Evolutionary conservation across 495 filamentous ascomycete genomes (phyloP).

Genomic region (Tetracladium marchalianum): DNA sequence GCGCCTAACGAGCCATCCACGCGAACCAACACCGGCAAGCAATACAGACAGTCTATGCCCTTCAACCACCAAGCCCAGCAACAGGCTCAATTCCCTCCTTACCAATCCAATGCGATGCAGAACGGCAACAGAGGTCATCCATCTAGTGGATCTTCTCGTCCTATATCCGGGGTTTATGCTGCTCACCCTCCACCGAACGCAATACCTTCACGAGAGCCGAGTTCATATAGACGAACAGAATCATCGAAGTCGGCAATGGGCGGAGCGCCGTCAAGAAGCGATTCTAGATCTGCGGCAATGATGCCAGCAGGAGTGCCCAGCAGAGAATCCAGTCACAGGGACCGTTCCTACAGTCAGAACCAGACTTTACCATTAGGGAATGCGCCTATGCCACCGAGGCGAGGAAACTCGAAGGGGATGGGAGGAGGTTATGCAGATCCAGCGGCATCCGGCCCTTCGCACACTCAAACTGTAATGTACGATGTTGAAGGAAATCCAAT

Average conservation of each 20-base stretch:
- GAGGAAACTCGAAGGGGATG: constrained; percentile 52
- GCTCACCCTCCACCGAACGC: constrained; percentile 22
- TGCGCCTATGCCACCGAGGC: constrained; percentile 51
- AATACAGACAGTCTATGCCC: constrained; percentile 30
- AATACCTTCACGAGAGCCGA: constrained; percentile 35
- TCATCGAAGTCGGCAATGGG: constrained; percentile 53
- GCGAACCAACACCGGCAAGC: constrained; percentile 15
- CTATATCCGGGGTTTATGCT: constrained; percentile 45
- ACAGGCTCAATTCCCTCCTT: constrained; percentile 33
- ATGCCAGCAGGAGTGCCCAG: constrained; percentile 55
- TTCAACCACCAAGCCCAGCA: constrained; percentile 35
- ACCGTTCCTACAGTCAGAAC: constrained; percentile 52
- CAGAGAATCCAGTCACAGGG: constrained; percentile 62
- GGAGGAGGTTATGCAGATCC: constrained; percentile 26
- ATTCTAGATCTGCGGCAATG: constrained; percentile 52
- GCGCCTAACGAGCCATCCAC: constrained; percentile 9
- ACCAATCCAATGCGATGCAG: constrained; percentile 22
- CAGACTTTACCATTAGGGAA: constrained; percentile 43
- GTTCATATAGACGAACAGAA: constrained; percentile 49
- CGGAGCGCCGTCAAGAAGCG: constrained; percentile 42
- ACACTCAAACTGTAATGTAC: constrained; percentile 34
- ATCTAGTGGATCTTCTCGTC: constrained; percentile 29
- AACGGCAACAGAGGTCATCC: constrained; percentile 17
- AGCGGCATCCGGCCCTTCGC: constrained; percentile 29
- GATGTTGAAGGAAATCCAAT: constrained; percentile 52